These are phyloP conservation scores for Cladophialophora carrionii DNA, from an alignment of 2,329 filamentous ascomycete genomes.

Conservation along the genomic window DNA sequence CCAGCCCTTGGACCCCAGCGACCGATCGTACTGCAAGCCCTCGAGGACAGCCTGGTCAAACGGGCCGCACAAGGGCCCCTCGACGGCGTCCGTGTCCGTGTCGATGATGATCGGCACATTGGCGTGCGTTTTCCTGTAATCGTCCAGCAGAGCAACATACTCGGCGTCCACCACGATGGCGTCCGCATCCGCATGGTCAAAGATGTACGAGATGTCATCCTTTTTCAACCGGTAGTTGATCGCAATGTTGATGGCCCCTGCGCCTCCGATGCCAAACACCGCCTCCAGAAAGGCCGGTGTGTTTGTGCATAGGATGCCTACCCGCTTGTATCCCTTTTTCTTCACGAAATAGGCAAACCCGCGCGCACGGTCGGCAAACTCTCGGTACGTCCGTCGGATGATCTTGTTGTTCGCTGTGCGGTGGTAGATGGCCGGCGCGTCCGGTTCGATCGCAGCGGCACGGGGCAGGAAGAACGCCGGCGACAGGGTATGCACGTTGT, in stretches of 20 bases:
- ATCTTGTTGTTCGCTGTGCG: constrained; percentile 75
- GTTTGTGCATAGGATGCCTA: constrained; percentile 87
- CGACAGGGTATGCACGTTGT: constrained; percentile 75
- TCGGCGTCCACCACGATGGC: constrained; percentile 84
- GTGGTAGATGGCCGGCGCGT: constrained; percentile 83
- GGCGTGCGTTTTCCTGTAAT: constrained; percentile 64
- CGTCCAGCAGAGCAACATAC: constrained; percentile 70
- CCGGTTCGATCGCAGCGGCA: constrained; percentile 83
- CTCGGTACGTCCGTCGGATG: constrained; percentile 75
- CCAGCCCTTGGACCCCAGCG: constrained; percentile 74
- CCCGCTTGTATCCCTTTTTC: constrained; percentile 71
- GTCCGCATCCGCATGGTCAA: constrained; percentile 84
- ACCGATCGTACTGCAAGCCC: constrained; percentile 71
- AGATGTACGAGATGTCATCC: constrained; percentile 88
- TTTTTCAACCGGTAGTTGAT: constrained; percentile 76
- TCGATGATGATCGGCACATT: constrained; percentile 76
- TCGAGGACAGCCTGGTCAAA: constrained; percentile 84
- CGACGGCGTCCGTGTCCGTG: constrained; percentile 76
- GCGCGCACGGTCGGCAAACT: constrained; percentile 81
- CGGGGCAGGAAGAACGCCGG: constrained; percentile 86
- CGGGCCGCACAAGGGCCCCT: constrained; percentile 73
- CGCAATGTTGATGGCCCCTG: constrained; percentile 74
- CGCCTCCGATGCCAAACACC: constrained; percentile 83
- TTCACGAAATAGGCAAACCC: constrained; percentile 86
- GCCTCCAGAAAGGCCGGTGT: constrained; percentile 92